Evolutionary conservation across 495 filamentous ascomycete genomes (phyloP).

Genomic region (Tuber aestivum): DNA sequence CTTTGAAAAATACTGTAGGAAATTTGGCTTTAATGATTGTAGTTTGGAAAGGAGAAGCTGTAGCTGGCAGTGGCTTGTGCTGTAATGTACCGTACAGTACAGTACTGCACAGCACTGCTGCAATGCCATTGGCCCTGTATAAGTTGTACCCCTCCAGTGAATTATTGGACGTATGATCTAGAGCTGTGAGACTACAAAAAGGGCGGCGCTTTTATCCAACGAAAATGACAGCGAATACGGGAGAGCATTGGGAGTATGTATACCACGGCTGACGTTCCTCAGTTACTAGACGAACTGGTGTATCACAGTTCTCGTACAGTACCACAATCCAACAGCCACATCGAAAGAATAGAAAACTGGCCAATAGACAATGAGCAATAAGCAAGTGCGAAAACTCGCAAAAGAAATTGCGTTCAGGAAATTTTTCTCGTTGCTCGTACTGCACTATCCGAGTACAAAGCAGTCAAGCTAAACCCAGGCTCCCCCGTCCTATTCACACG

Average conservation of each 20-base stretch:
- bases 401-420: neutral
- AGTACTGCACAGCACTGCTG: neutral
- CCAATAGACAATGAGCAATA: neutral
- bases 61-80: neutral
- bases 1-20: neutral
- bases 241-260: neutral
- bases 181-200: neutral
- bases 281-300: neutral
- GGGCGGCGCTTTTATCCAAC: neutral
- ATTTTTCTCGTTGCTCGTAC: neutral
- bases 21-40: neutral
- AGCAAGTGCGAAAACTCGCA: neutral
- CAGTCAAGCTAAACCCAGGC: neutral
- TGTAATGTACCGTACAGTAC: too few species aligned
- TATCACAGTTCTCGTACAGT: too few species aligned
- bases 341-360: neutral
- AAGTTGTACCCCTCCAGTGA: neutral
- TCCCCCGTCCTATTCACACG: neutral
- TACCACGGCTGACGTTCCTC: neutral
- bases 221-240: neutral
- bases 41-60: neutral
- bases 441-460: neutral
- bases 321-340: neutral
- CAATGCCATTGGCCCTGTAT: neutral
- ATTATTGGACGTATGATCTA: neutral